Percentiles rank a stretch among this genome's conserved stretches.
Conservation (phyloP, 2,329 filamentous ascomycete species). For the Fusarium sp. region DNA sequence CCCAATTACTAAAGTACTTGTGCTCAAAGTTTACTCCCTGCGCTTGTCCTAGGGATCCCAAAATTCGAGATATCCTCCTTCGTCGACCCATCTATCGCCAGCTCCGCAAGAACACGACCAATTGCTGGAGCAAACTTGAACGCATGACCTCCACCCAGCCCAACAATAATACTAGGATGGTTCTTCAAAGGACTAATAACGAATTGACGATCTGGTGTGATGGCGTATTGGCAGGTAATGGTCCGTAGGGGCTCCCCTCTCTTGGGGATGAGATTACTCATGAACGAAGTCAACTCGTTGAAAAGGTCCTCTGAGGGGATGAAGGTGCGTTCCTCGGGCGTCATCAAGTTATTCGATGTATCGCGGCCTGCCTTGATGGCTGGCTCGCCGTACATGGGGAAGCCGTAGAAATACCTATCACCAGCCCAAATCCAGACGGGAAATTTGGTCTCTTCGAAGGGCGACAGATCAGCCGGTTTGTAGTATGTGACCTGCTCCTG, state of each 20-base stretch:
- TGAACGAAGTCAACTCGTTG: slow-evolving; percentile 18
- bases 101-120: slow-evolving; percentile 44
- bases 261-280: slow-evolving; percentile 21
- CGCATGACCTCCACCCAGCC: slow-evolving; percentile 39
- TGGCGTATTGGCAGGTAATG: slow-evolving; percentile 47
- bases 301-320: slow-evolving; percentile 17
- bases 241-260: slow-evolving; percentile 38
- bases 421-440: slow-evolving; percentile 42
- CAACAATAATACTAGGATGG: slow-evolving; percentile 37
- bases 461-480: slow-evolving; percentile 16
- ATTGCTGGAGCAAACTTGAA: slow-evolving; percentile 49
- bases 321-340: slow-evolving; percentile 31
- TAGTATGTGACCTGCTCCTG: slow-evolving; percentile 44
- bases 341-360: slow-evolving; percentile 34
- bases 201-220: slow-evolving; percentile 45
- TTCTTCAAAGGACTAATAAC: slow-evolving; percentile 39
- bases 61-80: slow-evolving; percentile 29
- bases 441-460: slow-evolving; percentile 23
- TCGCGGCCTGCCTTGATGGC: slow-evolving; percentile 39
- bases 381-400: slow-evolving; percentile 35
- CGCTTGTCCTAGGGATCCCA: slow-evolving; percentile 8
- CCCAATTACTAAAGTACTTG: background rate
- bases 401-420: slow-evolving; percentile 20
- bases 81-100: slow-evolving; percentile 43
- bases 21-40: slow-evolving; percentile 5